phyloP scores from a whole-genome alignment of 805 yeast genomes.

The Schwanniomyces polymorphus region DNA sequence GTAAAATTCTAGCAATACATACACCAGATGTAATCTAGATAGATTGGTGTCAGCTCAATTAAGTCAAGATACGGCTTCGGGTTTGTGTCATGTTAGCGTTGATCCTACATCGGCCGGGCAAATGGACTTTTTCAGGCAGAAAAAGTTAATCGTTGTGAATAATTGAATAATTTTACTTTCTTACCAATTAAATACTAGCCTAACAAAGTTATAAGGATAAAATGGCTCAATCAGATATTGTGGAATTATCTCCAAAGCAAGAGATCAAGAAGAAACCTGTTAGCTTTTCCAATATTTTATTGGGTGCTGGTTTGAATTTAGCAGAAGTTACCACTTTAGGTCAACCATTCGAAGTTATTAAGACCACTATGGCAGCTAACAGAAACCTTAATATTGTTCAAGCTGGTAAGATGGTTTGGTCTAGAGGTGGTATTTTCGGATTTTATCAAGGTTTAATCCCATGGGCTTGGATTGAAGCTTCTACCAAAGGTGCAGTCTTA shows the following conservation, averaged over 20 bases:
- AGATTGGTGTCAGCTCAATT: too few species aligned
- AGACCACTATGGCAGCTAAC: slow-evolving; percentile 98
- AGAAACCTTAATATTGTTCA: slow-evolving; percentile 65
- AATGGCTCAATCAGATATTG: neutral
- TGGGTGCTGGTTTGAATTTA: slow-evolving; percentile 92
- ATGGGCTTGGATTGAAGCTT: slow-evolving; percentile 99
- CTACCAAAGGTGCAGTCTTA: slow-evolving; percentile 97
- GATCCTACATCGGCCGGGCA: too few species aligned
- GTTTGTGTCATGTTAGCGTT: too few species aligned
- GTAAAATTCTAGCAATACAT: too few species aligned
- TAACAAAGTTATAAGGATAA: neutral
- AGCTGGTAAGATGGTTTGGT: slow-evolving; percentile 77
- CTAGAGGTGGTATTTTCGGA: slow-evolving; percentile 89
- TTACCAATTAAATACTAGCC: too few species aligned
- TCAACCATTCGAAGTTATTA: slow-evolving; percentile 93
- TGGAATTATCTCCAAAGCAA: neutral
- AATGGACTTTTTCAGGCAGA: too few species aligned
- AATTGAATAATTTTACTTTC: too few species aligned
- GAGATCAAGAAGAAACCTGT: slow-evolving; percentile 78
- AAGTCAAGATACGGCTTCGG: too few species aligned
- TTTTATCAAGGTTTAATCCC: slow-evolving; percentile 98
- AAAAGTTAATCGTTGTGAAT: too few species aligned
- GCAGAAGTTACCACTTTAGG: slow-evolving; percentile 94
- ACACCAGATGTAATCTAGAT: too few species aligned
- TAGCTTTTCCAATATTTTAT: slow-evolving; percentile 81